These are phyloP conservation scores for Metschnikowia dekortorum DNA, from an alignment of 805 yeast genomes.

Conservation along the genomic window DNA sequence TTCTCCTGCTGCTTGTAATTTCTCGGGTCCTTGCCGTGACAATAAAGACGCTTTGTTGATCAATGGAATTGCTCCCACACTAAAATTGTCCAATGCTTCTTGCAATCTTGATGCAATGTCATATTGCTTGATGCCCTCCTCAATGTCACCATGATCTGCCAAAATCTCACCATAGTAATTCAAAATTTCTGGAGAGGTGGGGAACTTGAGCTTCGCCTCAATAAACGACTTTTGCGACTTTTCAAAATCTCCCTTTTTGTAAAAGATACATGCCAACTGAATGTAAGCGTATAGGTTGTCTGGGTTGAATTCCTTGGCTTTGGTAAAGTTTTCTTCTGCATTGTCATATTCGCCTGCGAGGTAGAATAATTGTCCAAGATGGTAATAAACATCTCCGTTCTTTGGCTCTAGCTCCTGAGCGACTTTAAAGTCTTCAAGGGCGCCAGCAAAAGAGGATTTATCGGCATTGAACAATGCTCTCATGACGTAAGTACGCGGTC, in stretches of 20 bases:
- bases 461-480: slow-evolving; percentile 84
- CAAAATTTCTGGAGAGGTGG: slow-evolving; percentile 86
- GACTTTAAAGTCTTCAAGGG: slow-evolving; percentile 59
- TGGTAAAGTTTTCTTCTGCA: slow-evolving; percentile 72
- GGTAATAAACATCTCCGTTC: slow-evolving; percentile 84
- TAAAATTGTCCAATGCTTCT: slow-evolving; percentile 58
- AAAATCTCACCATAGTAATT: slow-evolving; percentile 94
- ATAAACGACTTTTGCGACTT: slow-evolving; percentile 64
- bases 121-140: slow-evolving; percentile 74
- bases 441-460: slow-evolving; percentile 56
- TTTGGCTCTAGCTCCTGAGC: slow-evolving; percentile 68
- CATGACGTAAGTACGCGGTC: slow-evolving; percentile 77
- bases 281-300: slow-evolving; percentile 79
- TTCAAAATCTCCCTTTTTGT: slow-evolving; percentile 63
- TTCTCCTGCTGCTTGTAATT: slow-evolving; percentile 51
- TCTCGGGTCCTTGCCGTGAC: slow-evolving; percentile 50
- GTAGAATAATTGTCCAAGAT: slow-evolving; percentile 88
- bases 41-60: slow-evolving; percentile 80
- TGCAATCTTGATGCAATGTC: slow-evolving; percentile 84
- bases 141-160: slow-evolving; percentile 71
- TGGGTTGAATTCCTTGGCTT: slow-evolving; percentile 70
- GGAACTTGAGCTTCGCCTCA: slow-evolving; percentile 69
- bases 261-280: slow-evolving; percentile 88
- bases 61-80: slow-evolving; percentile 85
- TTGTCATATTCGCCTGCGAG: slow-evolving; percentile 66